These are phyloP conservation scores for Phaeosphaeriaceae sp. DNA, from an alignment of 2,329 filamentous ascomycete species.

Conservation along the genomic window DNA sequence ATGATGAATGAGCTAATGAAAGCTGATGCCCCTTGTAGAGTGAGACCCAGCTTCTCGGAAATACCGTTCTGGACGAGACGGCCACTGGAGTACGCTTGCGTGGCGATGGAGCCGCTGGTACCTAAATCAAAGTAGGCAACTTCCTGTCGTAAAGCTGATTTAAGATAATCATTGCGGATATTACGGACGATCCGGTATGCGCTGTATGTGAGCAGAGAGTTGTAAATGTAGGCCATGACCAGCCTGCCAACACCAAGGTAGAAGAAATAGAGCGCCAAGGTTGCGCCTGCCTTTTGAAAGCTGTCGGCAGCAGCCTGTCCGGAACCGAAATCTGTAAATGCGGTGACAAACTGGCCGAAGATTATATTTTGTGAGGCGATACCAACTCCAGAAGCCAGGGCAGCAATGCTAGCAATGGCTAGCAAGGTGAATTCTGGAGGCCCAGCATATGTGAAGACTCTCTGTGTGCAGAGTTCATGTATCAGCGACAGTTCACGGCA, in stretches of 20 bases:
- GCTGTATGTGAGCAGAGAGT: constrained; percentile 14
- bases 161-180: constrained; percentile 15
- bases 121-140: constrained; percentile 32
- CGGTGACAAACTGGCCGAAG: constrained; percentile 17
- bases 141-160: constrained; percentile 30
- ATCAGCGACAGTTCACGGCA: not conserved
- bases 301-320: constrained; percentile 5
- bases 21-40: constrained; percentile 45
- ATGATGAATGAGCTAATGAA: constrained; percentile 91
- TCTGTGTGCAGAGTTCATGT: constrained; percentile 2
- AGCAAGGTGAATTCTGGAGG: constrained; percentile 6
- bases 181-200: constrained; percentile 17
- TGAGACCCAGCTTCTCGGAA: constrained; percentile 47
- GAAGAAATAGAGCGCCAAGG: constrained; percentile 16
- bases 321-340: constrained; percentile 13
- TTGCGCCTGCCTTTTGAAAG: constrained; percentile 2
- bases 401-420: constrained; percentile 10
- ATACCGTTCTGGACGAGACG: constrained; percentile 23
- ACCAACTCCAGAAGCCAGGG: constrained; percentile 14
- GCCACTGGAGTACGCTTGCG: constrained; percentile 23
- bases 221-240: constrained; percentile 16
- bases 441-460: constrained; percentile 14
- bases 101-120: constrained; percentile 21
- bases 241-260: constrained; percentile 15
- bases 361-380: constrained; percentile 20